Evolutionary conservation across 371 early-diverging fungal genomes (phyloP).

Genomic region (Zancudomyces culisetae): DNA sequence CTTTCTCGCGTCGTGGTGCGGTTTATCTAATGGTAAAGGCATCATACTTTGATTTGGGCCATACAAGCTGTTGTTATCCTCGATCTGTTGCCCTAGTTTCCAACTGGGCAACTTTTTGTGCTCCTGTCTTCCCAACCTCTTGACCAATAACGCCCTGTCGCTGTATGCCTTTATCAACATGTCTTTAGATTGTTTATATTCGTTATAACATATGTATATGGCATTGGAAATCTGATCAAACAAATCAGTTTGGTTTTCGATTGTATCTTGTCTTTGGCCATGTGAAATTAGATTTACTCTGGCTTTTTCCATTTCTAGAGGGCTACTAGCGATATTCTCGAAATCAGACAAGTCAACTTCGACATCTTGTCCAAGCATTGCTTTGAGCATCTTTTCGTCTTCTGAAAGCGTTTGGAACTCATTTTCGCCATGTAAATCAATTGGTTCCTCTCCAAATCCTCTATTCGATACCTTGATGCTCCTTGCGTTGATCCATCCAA

Average conservation of each 20-base stretch:
- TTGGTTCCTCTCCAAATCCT: background rate
- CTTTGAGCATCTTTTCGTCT: slow-evolving; percentile 4
- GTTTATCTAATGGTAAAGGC: too few species aligned
- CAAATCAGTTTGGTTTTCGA: background rate
- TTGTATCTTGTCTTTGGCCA: background rate
- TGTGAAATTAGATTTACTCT: background rate
- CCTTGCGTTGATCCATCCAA: background rate
- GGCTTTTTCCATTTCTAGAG: background rate
- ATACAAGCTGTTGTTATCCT: background rate
- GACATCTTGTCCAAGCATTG: background rate
- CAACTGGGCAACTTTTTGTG: slow-evolving; percentile 4
- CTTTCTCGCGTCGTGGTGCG: background rate
- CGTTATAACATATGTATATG: background rate
- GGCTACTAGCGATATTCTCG: background rate
- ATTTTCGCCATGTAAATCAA: background rate
- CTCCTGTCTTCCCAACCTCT: slow-evolving; percentile 2
- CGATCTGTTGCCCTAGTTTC: background rate
- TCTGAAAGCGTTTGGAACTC: background rate
- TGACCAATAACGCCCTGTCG: background rate
- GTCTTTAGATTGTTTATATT: background rate
- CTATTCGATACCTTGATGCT: background rate
- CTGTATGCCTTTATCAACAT: background rate
- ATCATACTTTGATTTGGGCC: background rate
- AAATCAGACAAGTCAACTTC: background rate
- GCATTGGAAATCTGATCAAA: background rate